Conservation (phyloP, 2,329 filamentous ascomycete genomes). For the Cercospora sp. region DNA sequence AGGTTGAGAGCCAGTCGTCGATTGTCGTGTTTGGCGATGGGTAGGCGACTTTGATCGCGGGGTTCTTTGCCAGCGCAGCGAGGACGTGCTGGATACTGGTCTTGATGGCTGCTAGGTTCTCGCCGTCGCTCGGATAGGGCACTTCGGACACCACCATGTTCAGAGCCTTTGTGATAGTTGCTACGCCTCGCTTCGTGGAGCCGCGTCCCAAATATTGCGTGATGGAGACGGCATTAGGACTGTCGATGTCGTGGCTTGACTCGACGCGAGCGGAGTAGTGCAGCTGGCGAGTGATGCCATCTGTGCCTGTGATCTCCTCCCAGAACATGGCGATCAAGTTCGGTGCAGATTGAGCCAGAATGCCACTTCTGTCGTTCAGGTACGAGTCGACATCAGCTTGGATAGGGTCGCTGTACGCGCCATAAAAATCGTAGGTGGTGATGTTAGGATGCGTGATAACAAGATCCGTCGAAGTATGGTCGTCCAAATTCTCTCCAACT, state of each 20-base stretch:
- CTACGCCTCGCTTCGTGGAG: slow-evolving; percentile 60
- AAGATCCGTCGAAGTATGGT: slow-evolving; percentile 59
- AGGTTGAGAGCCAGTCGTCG: slow-evolving; percentile 56
- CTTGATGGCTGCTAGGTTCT: slow-evolving; percentile 65
- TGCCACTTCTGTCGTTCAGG: slow-evolving; percentile 55
- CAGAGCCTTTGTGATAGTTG: slow-evolving; percentile 60
- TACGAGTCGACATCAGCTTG: slow-evolving; percentile 44
- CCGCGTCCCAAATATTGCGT: slow-evolving; percentile 64
- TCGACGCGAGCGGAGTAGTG: slow-evolving; percentile 69
- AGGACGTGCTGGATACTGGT: slow-evolving; percentile 63
- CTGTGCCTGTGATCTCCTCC: slow-evolving; percentile 57
- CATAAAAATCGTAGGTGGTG: slow-evolving; percentile 66
- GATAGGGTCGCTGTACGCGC: slow-evolving; percentile 54
- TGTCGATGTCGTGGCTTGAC: slow-evolving; percentile 49
- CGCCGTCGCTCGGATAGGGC: slow-evolving; percentile 59
- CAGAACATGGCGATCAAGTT: slow-evolving; percentile 65
- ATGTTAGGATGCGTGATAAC: slow-evolving; percentile 55
- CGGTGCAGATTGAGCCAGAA: slow-evolving; percentile 64
- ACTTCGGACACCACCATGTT: slow-evolving; percentile 59
- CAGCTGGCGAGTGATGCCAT: slow-evolving; percentile 63
- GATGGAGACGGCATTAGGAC: slow-evolving; percentile 44
- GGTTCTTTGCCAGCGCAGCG: slow-evolving; percentile 54
- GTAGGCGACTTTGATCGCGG: slow-evolving; percentile 58
- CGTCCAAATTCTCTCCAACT: slow-evolving; percentile 53
- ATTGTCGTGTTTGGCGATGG: slow-evolving; percentile 56